Percentiles rank a stretch among this genome's conserved stretches.
phyloP scores from a whole-genome alignment of 805 yeast genomes.

The Candida lessepsii region DNA sequence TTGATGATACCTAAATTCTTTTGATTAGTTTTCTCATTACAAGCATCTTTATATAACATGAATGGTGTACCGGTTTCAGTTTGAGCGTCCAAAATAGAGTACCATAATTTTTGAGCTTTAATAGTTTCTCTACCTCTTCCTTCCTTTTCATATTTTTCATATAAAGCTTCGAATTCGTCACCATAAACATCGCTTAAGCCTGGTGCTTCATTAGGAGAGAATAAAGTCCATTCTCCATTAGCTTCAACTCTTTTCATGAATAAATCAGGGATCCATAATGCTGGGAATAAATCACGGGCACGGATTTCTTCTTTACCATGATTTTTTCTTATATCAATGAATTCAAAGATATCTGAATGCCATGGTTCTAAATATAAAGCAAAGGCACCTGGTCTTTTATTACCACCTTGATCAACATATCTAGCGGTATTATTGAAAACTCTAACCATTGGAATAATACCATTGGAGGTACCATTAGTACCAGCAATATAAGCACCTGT shows the following conservation, averaged over 20 bases:
- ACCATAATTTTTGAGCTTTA: constrained; percentile 63
- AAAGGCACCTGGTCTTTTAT: constrained; percentile 64
- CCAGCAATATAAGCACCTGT: constrained; percentile 63
- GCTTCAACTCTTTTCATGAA: constrained; percentile 61
- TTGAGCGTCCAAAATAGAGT: constrained; percentile 58
- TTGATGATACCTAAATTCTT: constrained; percentile 59
- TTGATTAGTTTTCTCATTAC: constrained; percentile 58
- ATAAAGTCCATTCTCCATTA: constrained; percentile 56
- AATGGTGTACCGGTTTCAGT: constrained; percentile 67
- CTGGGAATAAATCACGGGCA: constrained; percentile 63
- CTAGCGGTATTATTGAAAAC: constrained; percentile 64
- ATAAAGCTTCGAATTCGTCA: constrained; percentile 52
- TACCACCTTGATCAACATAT: constrained; percentile 66
- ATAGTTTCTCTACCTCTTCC: constrained; percentile 49
- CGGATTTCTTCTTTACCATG: constrained; percentile 65
- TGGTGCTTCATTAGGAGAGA: constrained; percentile 59
- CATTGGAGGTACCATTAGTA: constrained; percentile 62
- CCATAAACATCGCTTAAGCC: constrained; percentile 56
- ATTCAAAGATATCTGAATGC: constrained; percentile 61
- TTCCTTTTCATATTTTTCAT: constrained; percentile 51
- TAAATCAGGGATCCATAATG: constrained; percentile 62
- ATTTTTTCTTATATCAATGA: constrained; percentile 58
- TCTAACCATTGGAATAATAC: constrained; percentile 61
- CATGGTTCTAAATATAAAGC: constrained; percentile 62
- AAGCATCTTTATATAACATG: constrained; percentile 63